Base-by-base conservation (phyloP, 163 green algal genomes). In the Coccomyxa subellipsoidea region DNA sequence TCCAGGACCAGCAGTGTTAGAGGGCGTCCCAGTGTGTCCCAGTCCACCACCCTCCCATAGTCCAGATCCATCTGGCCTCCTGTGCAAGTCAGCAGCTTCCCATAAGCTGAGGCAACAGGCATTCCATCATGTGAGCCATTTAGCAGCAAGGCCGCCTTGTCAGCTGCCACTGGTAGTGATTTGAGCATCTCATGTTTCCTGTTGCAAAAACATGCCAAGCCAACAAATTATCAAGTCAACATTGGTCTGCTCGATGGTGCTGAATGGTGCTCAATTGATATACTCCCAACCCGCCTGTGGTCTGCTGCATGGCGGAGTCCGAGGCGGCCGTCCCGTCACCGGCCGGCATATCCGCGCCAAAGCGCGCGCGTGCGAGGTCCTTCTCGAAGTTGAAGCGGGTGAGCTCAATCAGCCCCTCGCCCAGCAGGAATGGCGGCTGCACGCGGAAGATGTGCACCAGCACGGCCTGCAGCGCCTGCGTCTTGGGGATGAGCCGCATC, bases 381-480 rank as follows among this genome's bases (percentile, higher is more conserved):
- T 23, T 38, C 32, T 47, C 32, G 35, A 77, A 78, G 54, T 77
- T 37, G 78, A 69, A 77, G 78, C 36, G 37, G 78, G 81, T 86
- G n/a, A 92, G 73, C 76, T 78, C 59, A 34, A 90, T 88, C 31
- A 92, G 80, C 23, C 84, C 88, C 78, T 90, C 84, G 38, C 88
- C 88, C 80, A 84, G 72, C 79, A 89, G 88, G 86, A 91, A 91
- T 21, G 86, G 82, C 27, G 88, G 88, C 38, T 87, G 38, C 34
- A 90, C 59, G n/a, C 88, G 85, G 53, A 84, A 88, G 38, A 89
- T 87, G 75, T 88, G 88, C 72, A 91, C 84, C 29, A 90, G 82
- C 66, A 88, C 79, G 21, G 37, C 34, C 53, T 91, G 89, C 29
- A 85, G 54, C 0, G 38, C 82, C 83, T 83, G 79, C 8, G 85